Base-by-base conservation (phyloP, 768 basidiomycete genomes). In the Mycena galericulata region DNA sequence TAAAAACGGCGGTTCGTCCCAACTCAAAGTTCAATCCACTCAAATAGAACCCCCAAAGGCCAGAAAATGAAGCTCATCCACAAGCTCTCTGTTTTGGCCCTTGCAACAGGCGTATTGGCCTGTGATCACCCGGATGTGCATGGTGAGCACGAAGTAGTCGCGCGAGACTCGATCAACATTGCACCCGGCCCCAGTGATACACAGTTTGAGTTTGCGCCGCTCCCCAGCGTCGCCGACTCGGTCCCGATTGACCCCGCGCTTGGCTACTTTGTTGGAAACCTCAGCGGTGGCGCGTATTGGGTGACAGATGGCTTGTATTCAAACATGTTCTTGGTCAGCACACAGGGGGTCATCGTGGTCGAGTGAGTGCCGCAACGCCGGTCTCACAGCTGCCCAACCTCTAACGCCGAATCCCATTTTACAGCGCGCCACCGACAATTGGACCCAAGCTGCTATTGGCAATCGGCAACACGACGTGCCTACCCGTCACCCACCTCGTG, bases 251-350 rank as follows among this genome's bases (percentile, higher is more conserved):
- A 60, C 58, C 58, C 58, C 58, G 38, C 45, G 46, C 57, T 59
- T 45, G 57, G 57, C 43, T 59, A 59, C 45, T 59, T 59, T 45
- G 56, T 58, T 45, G 56, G 56, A 32, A n/a, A 58, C 56, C 41
- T 58, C 56, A 29, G 53, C n/a, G 34, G 34, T 36, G 53, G 53
- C 24, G 38, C 26, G 55, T 41, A 56, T 41, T 56, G 55, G 55
- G 55, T 56, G 55, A 41, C 40, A 20, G 14, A 15, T 20, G 40
- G 57, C 43, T 29, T 18, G 45, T 59, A 59, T 43, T 32, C 57
- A 47, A 59, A 59, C 45, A 59, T 59, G 57, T 59, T 59, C 43
- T 36, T 56, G n/a, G 54, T 56, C 24, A 56, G 54, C 54, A 56
- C 54, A 56, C 54, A 56, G 26, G 54, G 54, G 54, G 54, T 56